These are phyloP conservation scores for Starmera caribaea DNA, from an alignment of 805 yeast species.

Conservation along the genomic window DNA sequence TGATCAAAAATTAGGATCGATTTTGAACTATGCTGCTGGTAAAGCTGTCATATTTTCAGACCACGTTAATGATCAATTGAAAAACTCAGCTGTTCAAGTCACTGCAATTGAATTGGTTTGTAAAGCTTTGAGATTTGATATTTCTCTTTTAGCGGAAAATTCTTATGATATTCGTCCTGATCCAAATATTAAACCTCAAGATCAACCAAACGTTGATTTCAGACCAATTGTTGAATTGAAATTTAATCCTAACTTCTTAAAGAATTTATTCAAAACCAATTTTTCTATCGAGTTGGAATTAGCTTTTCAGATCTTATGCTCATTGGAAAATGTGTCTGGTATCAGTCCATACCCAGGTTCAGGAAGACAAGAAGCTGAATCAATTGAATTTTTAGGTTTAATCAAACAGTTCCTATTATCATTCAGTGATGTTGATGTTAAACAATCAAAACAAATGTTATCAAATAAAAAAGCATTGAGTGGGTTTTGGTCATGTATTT, in stretches of 20 bases:
- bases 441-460: constrained; percentile 28
- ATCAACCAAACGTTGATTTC: too few relatives aligned
- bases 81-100: constrained; percentile 22
- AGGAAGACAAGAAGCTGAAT: constrained; percentile 12
- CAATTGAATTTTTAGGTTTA: constrained; percentile 18
- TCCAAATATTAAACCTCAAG: constrained; percentile 4
- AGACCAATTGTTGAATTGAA: constrained; percentile 18
- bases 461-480: constrained; percentile 32
- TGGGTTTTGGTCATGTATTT: constrained; percentile 70
- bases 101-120: constrained; percentile 29
- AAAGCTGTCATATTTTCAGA: constrained; percentile 21
- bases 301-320: constrained; percentile 13
- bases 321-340: constrained; percentile 20
- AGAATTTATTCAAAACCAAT: constrained; percentile 18
- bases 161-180: constrained; percentile 26
- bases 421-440: constrained; percentile 29
- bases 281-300: constrained; percentile 13
- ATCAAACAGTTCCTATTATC: constrained; percentile 27
- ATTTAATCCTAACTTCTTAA: constrained; percentile 20
- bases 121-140: constrained; percentile 36
- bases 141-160: constrained; percentile 31
- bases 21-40: constrained; percentile 20
- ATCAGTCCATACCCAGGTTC: constrained; percentile 13
- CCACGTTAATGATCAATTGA: constrained; percentile 13
- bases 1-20: constrained; percentile 26